phyloP scores from a whole-genome alignment of 2,329 filamentous ascomycete genomes.

The Echinosphaeria canescens region DNA sequence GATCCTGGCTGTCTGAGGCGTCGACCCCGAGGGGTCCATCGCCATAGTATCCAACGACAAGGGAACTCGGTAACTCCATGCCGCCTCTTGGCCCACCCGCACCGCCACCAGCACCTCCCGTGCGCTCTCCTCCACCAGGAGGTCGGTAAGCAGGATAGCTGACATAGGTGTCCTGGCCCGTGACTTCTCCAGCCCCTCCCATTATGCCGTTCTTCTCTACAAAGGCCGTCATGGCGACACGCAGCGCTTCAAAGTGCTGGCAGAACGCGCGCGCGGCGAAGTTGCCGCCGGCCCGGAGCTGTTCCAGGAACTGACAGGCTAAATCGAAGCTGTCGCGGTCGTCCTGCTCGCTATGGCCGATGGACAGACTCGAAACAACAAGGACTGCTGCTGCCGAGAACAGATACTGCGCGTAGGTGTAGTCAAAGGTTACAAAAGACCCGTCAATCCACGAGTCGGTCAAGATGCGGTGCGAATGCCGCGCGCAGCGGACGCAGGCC shows the following conservation, averaged over 20 bases:
- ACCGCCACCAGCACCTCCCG: no score
- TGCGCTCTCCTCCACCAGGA: no score
- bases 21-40: no score
- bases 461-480: conserved; percentile 18
- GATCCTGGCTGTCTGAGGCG: no score
- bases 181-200: no score
- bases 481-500: conserved; percentile 20
- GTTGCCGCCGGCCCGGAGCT: conserved; percentile 16
- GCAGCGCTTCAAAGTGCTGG: no score
- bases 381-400: conserved; percentile 21
- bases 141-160: no score
- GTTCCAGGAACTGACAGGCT: conserved; percentile 14
- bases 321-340: conserved; percentile 17
- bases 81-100: no score
- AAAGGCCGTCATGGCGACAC: background rate
- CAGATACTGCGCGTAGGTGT: conserved; percentile 21
- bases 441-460: conserved; percentile 22
- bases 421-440: conserved; percentile 21
- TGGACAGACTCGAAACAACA: conserved; percentile 17
- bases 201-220: no score
- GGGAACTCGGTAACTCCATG: no score
- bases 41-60: no score
- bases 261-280: conserved; percentile 17
- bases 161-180: no score
- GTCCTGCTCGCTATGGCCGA: conserved; percentile 9